Base-by-base conservation (phyloP, 192 early-diverging fungal genomes). In the Coemansia sp. region DNA sequence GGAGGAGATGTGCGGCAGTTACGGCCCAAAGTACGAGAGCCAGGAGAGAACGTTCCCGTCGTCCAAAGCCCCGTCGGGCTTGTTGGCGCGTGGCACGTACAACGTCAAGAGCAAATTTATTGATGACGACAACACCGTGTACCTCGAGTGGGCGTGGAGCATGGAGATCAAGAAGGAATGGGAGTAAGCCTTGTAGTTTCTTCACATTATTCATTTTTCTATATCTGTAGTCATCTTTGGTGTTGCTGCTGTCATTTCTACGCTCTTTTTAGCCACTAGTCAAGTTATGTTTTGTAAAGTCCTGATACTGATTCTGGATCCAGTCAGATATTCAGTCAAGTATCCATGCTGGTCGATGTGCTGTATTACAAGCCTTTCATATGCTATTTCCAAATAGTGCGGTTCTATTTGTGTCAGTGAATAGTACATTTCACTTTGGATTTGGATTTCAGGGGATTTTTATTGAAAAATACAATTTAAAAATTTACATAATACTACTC, bases 1-100 rank as follows among this genome's bases (percentile, higher is more conserved):
- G 59, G 93, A 99, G 68, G 92, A 95, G 67, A 97, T 99, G 95
- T 85, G 96, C 68, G 97, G 97, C 58, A 92, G 89, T 61, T 99
- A 94, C 66, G 95, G 95, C 36, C 95, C 97, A 37, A 81, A 84
- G 47, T 57, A 74, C 24, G 83, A 88, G 38, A 70, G 86, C 55
- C 90, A 94, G 71, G 92, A 93, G 83, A 92, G 92, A 77, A 54
- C 49, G 83, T 97, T 99, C 82, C 71, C 84, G 38, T 5, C 72
- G 1, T 90, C 94, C 61, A 95, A 93, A 67, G 97, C 97, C 14
- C 97, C 97, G 10, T 86, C 83, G 17, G 95, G 97, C 37, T 87
- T 94, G 87, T 52, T 96, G 47, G 92, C 93, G 38, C 91, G 97
- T 64, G 97, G 95, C 60, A 86, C 86, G 62, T 99, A 99, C 83